Conservation (phyloP, 2,329 filamentous ascomycete species). For the Nigrograna mackinnonii region DNA sequence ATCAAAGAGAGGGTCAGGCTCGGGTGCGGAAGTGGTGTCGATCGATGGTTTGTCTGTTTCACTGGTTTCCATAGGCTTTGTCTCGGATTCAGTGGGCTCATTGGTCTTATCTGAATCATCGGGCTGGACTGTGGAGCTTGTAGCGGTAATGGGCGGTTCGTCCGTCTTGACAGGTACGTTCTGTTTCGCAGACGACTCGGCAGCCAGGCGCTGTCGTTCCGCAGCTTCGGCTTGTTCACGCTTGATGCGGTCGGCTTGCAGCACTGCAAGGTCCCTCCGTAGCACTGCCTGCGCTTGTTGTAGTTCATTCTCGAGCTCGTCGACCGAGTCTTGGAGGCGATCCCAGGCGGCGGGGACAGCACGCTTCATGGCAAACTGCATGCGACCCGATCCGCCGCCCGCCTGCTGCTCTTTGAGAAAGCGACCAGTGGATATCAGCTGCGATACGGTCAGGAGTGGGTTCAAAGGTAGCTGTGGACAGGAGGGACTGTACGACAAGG, state of each 20-base stretch:
- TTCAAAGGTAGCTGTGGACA: neutral
- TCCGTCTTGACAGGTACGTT: conserved; percentile 10
- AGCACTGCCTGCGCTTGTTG: conserved; percentile 36
- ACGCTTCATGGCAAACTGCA: conserved; percentile 37
- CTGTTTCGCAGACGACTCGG: conserved; percentile 21
- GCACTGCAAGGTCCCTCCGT: conserved; percentile 40
- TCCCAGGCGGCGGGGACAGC: conserved; percentile 45
- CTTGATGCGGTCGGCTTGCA: conserved; percentile 37
- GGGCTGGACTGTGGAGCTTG: neutral
- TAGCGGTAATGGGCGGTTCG: neutral
- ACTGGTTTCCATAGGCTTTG: conserved; percentile 12
- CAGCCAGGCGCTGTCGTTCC: conserved; percentile 33
- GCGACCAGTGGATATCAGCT: conserved; percentile 50
- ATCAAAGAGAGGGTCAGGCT: conserved; percentile 34
- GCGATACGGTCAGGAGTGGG: conserved; percentile 7
- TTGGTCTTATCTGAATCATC: conserved; percentile 3
- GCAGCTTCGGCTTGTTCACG: conserved; percentile 36
- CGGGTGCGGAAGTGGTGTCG: conserved; percentile 14
- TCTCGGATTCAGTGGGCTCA: conserved; percentile 9
- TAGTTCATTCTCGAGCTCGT: conserved; percentile 53
- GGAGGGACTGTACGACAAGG: conserved; percentile 44
- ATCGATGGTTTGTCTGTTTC: conserved; percentile 17
- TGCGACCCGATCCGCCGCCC: conserved; percentile 29
- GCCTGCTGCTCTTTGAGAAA: conserved; percentile 47
- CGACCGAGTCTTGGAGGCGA: conserved; percentile 55